phyloP scores from a whole-genome alignment of 306 rosid species.

The Acacia crassicarpa region DNA sequence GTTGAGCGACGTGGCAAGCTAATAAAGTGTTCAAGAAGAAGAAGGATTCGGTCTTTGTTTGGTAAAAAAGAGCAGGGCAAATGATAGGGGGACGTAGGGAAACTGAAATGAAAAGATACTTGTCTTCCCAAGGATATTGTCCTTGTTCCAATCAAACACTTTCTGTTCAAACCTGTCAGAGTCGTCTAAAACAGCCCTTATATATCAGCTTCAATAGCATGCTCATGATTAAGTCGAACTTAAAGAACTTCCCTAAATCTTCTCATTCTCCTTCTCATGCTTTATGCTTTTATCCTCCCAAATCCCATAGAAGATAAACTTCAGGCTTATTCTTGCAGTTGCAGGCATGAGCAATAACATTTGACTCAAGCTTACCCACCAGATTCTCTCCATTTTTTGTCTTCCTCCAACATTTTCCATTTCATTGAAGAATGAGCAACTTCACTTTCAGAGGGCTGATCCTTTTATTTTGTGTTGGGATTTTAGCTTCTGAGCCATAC shows the following conservation, averaged over 20 bases:
- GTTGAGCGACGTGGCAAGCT: slow-evolving; percentile 40
- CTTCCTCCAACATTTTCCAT: slow-evolving; percentile 31
- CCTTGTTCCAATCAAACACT: slow-evolving; percentile 86
- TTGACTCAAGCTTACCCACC: slow-evolving; percentile 21
- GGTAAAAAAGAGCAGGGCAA: slow-evolving; percentile 59
- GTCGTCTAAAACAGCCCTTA: slow-evolving; percentile 79
- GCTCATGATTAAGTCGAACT: slow-evolving; percentile 87
- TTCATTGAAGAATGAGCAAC: slow-evolving; percentile 50
- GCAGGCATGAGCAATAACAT: slow-evolving; percentile 46
- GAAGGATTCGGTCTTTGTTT: slow-evolving; percentile 48
- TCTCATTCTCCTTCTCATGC: slow-evolving; percentile 18
- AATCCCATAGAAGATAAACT: slow-evolving; percentile 61
- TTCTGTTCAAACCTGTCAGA: slow-evolving; percentile 88
- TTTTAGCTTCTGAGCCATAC: slow-evolving; percentile 66
- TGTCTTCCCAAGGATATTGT: slow-evolving; percentile 86
- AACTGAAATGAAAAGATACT: slow-evolving; percentile 68
- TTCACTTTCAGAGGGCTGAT: slow-evolving; percentile 48
- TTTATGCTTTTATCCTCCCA: slow-evolving; percentile 65
- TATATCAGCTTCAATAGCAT: slow-evolving; percentile 67
- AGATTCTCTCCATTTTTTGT: slow-evolving; percentile 26
- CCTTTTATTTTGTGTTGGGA: slow-evolving; percentile 52
- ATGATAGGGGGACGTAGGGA: slow-evolving; percentile 50
- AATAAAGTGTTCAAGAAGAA: slow-evolving; percentile 36
- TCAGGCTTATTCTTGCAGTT: slow-evolving; percentile 43
- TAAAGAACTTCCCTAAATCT: slow-evolving; percentile 60